Conservation (phyloP, 805 yeast species). For the Tetrapisispora nanseiensis region DNA sequence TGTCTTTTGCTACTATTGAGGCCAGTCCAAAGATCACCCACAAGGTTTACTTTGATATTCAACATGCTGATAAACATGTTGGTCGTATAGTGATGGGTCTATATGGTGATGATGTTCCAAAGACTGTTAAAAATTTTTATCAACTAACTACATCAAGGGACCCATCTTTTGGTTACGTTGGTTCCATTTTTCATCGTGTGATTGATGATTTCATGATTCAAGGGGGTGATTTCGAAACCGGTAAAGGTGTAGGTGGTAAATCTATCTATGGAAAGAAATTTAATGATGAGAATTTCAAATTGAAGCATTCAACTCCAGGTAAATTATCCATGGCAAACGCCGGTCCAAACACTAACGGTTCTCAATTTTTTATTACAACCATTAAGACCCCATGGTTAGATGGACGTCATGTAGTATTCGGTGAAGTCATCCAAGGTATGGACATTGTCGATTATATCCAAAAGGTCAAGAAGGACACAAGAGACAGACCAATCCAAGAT, state of each 20-base stretch:
- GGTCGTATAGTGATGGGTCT: conserved; percentile 85
- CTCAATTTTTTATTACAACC: conserved; percentile 84
- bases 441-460: conserved; percentile 75
- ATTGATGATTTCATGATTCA: conserved; percentile 67
- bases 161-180: conserved; percentile 51
- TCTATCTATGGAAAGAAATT: conserved; percentile 63
- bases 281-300: conserved; percentile 56
- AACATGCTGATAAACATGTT: conserved; percentile 63
- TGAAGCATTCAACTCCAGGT: conserved; percentile 63
- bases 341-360: conserved; percentile 76
- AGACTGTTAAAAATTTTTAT: conserved; percentile 82
- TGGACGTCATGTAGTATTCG: conserved; percentile 92
- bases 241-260: conserved; percentile 65
- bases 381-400: conserved; percentile 87
- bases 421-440: conserved; percentile 82
- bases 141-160: conserved; percentile 70
- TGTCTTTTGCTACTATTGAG: background rate
- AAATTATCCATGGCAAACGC: conserved; percentile 72
- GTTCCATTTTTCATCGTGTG: conserved; percentile 62
- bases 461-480: conserved; percentile 52
- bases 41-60: conserved; percentile 77
- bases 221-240: conserved; percentile 71
- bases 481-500: conserved; percentile 63
- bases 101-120: conserved; percentile 78
- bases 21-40: conserved; percentile 44